Conservation (phyloP, 2,329 filamentous ascomycete species). For the Xylaria sp. region DNA sequence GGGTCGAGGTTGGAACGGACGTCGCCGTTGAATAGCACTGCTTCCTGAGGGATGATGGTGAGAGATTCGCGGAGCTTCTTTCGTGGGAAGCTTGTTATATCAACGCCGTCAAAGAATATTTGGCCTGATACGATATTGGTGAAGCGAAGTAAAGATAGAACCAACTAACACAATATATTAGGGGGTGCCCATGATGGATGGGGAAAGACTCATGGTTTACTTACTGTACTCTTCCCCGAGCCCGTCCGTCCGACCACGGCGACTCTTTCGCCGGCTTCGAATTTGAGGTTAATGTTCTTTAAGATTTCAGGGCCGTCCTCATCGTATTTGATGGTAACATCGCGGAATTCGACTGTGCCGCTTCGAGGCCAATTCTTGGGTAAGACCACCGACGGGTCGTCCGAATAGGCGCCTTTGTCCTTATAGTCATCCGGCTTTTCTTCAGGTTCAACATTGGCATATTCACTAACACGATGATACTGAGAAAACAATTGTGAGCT, state of each 20-base stretch:
- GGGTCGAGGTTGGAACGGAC: constrained; percentile 72
- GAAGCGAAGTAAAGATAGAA: constrained; percentile 66
- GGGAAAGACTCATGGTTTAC: constrained; percentile 38
- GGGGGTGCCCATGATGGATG: background rate
- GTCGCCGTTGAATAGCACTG: constrained; percentile 65
- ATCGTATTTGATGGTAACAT: constrained; percentile 62
- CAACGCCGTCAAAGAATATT: constrained; percentile 66
- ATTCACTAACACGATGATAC: constrained; percentile 63
- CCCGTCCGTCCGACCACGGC: constrained; percentile 85
- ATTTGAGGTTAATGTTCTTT: constrained; percentile 61
- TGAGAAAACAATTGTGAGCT: constrained; percentile 38
- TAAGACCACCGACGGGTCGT: constrained; percentile 53
- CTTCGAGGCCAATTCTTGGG: constrained; percentile 59
- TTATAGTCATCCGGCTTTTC: constrained; percentile 57
- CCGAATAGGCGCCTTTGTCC: constrained; percentile 55
- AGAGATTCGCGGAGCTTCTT: constrained; percentile 63
- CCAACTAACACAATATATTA: constrained; percentile 51
- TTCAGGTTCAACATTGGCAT: constrained; percentile 59
- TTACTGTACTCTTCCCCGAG: constrained; percentile 83
- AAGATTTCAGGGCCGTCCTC: constrained; percentile 60
- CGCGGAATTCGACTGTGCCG: constrained; percentile 62
- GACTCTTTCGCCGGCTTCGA: constrained; percentile 76
- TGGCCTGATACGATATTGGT: constrained; percentile 63
- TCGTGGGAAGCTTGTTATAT: constrained; percentile 64
- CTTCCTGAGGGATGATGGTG: constrained; percentile 69